These are phyloP conservation scores for Ilyonectria mors-panacis DNA, from an alignment of 2,329 filamentous ascomycete species.

Conservation along the genomic window DNA sequence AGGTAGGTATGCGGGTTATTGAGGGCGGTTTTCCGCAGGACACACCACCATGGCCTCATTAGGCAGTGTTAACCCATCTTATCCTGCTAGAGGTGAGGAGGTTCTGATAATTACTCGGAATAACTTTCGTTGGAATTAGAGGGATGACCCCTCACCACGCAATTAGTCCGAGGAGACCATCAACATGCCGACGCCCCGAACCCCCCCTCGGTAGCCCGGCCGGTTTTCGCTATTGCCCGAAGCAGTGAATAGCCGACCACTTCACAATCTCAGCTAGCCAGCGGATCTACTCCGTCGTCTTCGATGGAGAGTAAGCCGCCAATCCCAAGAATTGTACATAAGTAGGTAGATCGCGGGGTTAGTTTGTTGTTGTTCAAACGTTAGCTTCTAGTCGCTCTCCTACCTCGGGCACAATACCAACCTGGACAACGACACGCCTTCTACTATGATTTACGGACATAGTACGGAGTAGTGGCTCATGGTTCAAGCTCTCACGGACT, in stretches of 20 bases:
- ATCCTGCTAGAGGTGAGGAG: not conserved
- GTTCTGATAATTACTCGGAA: not conserved
- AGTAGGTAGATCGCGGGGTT: not conserved
- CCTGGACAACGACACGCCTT: not conserved
- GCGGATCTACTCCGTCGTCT: not conserved
- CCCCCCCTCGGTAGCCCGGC: not conserved
- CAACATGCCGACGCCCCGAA: not conserved
- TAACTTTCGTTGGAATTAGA: not conserved
- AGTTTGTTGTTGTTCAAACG: not conserved
- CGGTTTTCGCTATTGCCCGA: not conserved
- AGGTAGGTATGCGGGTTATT: not conserved
- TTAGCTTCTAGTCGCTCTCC: not conserved
- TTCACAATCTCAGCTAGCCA: not conserved
- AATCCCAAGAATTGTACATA: no score
- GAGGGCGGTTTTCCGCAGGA: not conserved
- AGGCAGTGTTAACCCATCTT: not conserved
- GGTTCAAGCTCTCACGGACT: not conserved
- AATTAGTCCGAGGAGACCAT: not conserved
- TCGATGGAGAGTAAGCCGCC: not conserved
- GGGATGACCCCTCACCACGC: not conserved
- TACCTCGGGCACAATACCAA: not conserved
- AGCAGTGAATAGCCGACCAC: not conserved
- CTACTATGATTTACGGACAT: not conserved
- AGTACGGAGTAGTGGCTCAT: no score
- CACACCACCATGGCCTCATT: not conserved